Conservation (phyloP, 192 early-diverging fungal species). For the Lobosporangium transversale region DNA sequence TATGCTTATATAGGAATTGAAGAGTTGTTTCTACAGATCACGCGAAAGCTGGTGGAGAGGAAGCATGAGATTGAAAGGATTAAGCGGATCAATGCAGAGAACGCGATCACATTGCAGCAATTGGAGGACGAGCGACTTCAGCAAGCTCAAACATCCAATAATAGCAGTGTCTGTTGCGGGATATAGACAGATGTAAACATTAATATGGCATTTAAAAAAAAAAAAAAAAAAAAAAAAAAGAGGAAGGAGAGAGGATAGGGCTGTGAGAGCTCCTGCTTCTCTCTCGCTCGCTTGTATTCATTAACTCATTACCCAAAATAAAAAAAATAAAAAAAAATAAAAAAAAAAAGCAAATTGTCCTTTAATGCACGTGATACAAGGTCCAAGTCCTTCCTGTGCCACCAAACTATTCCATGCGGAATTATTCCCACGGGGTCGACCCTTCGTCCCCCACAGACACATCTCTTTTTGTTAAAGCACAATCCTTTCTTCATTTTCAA, state of each 20-base stretch:
- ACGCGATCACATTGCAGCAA: conserved; percentile 51
- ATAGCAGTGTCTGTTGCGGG: conserved; percentile 42
- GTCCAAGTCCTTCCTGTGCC: too few species aligned
- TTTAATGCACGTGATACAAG: too few species aligned
- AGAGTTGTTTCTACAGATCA: conserved; percentile 63
- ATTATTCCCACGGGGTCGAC: conserved; percentile 22
- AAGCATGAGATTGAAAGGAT: conserved; percentile 52
- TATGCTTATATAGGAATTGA: conserved; percentile 58
- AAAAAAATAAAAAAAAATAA: too few species aligned
- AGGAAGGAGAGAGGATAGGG: too few species aligned
- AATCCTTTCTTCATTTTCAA: not conserved
- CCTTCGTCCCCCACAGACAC: too few species aligned
- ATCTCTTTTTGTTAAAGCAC: not conserved
- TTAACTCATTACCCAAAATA: too few species aligned
- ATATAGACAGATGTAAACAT: conserved; percentile 31
- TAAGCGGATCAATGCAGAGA: conserved; percentile 45
- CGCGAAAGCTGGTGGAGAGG: conserved; percentile 56
- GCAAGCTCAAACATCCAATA: conserved; percentile 37
- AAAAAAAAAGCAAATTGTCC: too few species aligned
- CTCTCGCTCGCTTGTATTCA: too few species aligned
- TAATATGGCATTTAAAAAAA: too few species aligned
- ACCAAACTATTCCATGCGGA: too few species aligned
- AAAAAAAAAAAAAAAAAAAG: too few species aligned
- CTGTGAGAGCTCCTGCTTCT: too few species aligned
- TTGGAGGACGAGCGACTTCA: conserved; percentile 46